A percentile compares a stretch with the other conserved stretches of the same genome.
phyloP scores from a whole-genome alignment of 768 basidiomycete species.

The Glaciozyma martinii region DNA sequence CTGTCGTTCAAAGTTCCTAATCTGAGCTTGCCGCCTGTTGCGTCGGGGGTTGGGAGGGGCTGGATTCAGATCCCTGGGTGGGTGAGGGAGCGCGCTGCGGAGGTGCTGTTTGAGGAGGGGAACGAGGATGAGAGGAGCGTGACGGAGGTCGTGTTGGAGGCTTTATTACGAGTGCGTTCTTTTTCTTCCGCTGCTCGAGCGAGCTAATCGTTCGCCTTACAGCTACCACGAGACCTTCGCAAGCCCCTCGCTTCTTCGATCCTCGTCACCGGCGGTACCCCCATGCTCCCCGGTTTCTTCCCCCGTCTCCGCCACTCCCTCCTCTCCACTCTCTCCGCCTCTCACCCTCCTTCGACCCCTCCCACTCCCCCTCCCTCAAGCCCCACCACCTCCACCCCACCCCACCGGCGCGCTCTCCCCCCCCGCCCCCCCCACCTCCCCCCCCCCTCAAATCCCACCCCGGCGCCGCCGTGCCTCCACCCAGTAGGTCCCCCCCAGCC shows the following conservation, averaged over 20 bases:
- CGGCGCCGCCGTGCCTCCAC: too few species aligned
- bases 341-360: neutral
- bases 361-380: neutral
- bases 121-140: slow-evolving; percentile 80
- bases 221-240: slow-evolving; percentile 86
- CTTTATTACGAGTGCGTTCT: slow-evolving; percentile 60
- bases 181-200: too few species aligned
- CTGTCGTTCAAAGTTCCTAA: slow-evolving; percentile 22
- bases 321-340: slow-evolving; percentile 56
- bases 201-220: neutral
- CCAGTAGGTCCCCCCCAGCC: too few species aligned
- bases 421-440: neutral
- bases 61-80: slow-evolving; percentile 64
- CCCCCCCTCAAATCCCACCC: too few species aligned
- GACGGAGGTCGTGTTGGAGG: slow-evolving; percentile 69
- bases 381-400: neutral
- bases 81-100: slow-evolving; percentile 84
- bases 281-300: slow-evolving; percentile 65
- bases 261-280: slow-evolving; percentile 76
- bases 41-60: slow-evolving; percentile 1
- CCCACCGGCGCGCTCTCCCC: neutral
- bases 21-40: neutral
- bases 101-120: slow-evolving; percentile 76
- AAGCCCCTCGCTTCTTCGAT: slow-evolving; percentile 74
- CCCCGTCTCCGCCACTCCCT: neutral